phyloP scores from a whole-genome alignment of 495 filamentous ascomycete species.

The Platismatia glauca region DNA sequence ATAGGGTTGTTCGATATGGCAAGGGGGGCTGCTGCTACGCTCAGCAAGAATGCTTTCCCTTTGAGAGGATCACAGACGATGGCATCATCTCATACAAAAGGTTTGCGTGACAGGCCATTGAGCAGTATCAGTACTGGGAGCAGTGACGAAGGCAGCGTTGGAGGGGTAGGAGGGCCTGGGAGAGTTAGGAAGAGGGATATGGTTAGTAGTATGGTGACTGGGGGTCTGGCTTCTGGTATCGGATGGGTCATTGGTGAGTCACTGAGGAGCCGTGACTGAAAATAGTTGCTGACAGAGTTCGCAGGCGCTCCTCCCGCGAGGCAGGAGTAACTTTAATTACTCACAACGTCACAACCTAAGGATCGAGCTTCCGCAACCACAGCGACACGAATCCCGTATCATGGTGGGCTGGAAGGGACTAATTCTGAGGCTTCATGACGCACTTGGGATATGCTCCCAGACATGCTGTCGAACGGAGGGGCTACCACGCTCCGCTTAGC shows the following conservation, averaged over 20 bases:
- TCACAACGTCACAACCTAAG: neutral
- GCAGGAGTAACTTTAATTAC: neutral
- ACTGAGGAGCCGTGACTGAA: neutral
- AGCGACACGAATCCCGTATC: no score
- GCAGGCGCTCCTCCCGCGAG: slow-evolving; percentile 15
- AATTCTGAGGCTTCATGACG: no score
- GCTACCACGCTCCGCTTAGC: no score
- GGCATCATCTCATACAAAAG: neutral
- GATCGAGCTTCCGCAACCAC: no score
- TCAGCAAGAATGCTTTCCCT: slow-evolving; percentile 54
- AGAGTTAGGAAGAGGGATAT: slow-evolving; percentile 71
- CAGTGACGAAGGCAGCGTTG: slow-evolving; percentile 26
- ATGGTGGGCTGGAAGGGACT: no score
- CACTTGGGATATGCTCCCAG: neutral
- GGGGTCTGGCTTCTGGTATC: slow-evolving; percentile 66
- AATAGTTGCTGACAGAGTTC: slow-evolving; percentile 1
- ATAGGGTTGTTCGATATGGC: slow-evolving; percentile 94
- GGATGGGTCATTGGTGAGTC: slow-evolving; percentile 71
- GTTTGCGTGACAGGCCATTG: slow-evolving; percentile 9
- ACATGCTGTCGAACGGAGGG: no score
- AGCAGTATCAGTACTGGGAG: slow-evolving; percentile 23
- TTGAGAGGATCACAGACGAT: slow-evolving; percentile 25
- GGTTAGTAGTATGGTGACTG: slow-evolving; percentile 64
- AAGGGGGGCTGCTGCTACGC: slow-evolving; percentile 67
- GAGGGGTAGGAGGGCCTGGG: slow-evolving; percentile 34